Percentiles rank a stretch among this genome's conserved stretches.
phyloP scores from a whole-genome alignment of 495 filamentous ascomycete genomes.

The Xeromyces bisporus region DNA sequence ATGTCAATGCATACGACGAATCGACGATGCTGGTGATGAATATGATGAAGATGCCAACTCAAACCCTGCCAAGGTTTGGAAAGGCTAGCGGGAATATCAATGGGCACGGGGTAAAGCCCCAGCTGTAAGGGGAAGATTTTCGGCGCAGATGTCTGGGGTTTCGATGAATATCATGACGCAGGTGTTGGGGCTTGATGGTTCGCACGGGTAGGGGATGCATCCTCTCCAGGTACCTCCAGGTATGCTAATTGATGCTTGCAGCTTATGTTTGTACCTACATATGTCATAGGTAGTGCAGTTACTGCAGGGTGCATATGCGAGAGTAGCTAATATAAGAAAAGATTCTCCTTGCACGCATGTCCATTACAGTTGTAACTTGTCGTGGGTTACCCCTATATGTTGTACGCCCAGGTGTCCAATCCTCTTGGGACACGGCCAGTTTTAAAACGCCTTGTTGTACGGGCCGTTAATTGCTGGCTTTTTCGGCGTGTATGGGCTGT shows the following conservation, averaged over 20 bases:
- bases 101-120: too few species aligned
- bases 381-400: constrained; percentile 58
- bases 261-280: too few species aligned
- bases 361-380: constrained; percentile 56
- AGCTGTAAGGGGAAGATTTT: too few species aligned
- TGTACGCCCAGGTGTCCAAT: constrained; percentile 43
- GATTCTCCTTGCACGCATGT: constrained; percentile 75
- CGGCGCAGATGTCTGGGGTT: constrained; percentile 74
- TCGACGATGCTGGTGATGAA: too few species aligned
- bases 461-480: constrained; percentile 68
- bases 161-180: constrained; percentile 79
- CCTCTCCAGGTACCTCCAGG: constrained; percentile 77
- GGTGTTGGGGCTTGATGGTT: constrained; percentile 55
- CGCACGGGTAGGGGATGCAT: constrained; percentile 48
- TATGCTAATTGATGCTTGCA: too few species aligned
- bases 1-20: too few species aligned
- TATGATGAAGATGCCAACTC: too few species aligned
- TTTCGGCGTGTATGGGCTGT: constrained; percentile 67
- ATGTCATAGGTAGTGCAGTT: too few species aligned
- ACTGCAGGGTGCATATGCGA: too few species aligned
- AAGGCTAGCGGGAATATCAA: too few species aligned
- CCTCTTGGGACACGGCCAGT: constrained; percentile 55
- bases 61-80: too few species aligned
- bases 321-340: constrained; percentile 9
- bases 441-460: constrained; percentile 43